phyloP scores from a whole-genome alignment of 192 early-diverging fungal genomes.

The Coemansia guatemalensis region DNA sequence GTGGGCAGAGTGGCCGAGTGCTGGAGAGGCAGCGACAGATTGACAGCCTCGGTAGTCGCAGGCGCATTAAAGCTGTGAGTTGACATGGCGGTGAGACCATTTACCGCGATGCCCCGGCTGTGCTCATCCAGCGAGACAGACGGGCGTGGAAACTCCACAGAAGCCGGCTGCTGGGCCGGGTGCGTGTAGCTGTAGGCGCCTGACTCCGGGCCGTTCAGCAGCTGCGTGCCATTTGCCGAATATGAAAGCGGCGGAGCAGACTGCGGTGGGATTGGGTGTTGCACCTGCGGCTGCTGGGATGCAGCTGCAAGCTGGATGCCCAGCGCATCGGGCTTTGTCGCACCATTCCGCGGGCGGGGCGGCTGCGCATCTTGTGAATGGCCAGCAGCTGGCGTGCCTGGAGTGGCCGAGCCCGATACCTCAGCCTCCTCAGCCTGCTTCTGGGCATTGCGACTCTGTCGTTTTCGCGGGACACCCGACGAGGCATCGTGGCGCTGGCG shows the following conservation, averaged over 20 bases:
- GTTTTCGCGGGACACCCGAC: constrained; percentile 27
- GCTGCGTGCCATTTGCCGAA: constrained; percentile 51
- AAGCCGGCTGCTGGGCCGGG: background rate
- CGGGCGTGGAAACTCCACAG: background rate
- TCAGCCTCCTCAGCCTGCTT: constrained; percentile 11
- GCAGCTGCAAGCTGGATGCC: background rate
- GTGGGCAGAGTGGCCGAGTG: constrained; percentile 34
- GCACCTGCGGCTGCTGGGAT: background rate
- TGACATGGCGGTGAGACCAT: constrained; percentile 12
- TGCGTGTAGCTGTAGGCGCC: constrained; percentile 4
- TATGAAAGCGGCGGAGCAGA: constrained; percentile 47
- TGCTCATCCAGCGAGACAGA: constrained; percentile 9
- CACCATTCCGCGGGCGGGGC: constrained; percentile 2
- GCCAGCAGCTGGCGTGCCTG: background rate
- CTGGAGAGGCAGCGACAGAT: constrained; percentile 23
- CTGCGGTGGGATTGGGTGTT: constrained; percentile 13
- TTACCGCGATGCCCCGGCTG: background rate
- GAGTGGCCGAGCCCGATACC: constrained; percentile 6
- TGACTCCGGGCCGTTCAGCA: constrained; percentile 39
- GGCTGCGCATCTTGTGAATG: constrained; percentile 5
- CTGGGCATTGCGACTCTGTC: constrained; percentile 16
- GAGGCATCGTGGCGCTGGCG: constrained; percentile 71
- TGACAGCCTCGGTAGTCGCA: background rate
- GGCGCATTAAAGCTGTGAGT: constrained; percentile 10
- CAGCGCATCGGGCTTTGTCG: background rate